A percentile compares a stretch with the other conserved stretches of the same genome.
These are phyloP conservation scores for Mycena vulgaris DNA, from an alignment of 768 basidiomycete species.

Conservation along the genomic window DNA sequence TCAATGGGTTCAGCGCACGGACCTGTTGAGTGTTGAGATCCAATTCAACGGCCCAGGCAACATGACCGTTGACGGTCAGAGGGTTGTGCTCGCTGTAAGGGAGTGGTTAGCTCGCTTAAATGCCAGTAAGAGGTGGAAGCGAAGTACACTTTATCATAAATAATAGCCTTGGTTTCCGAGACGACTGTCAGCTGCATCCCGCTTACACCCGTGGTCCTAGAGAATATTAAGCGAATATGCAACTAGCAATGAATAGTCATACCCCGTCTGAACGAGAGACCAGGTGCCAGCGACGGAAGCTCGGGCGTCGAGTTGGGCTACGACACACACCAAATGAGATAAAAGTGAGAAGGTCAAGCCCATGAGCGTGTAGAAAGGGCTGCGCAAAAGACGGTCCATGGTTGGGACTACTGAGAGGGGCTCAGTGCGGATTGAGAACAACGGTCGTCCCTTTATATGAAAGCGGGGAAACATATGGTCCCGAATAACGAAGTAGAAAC, in stretches of 20 bases:
- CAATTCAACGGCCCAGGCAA: conserved; percentile 63
- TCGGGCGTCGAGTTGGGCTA: conserved; percentile 11
- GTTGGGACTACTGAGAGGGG: not conserved
- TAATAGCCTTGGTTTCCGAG: conserved; percentile 42
- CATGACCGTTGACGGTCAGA: conserved; percentile 57
- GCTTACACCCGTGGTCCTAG: conserved; percentile 43
- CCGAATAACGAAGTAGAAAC: not conserved
- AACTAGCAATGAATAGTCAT: not conserved
- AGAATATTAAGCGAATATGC: not conserved
- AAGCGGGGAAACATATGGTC: not conserved
- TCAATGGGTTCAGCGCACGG: conserved; percentile 50
- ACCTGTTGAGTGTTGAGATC: conserved; percentile 57
- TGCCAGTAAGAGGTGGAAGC: not conserved
- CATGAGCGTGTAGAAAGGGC: not conserved
- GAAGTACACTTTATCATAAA: conserved; percentile 43
- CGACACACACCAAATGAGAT: not conserved
- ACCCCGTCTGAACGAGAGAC: conserved; percentile 34
- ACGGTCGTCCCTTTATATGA: conserved; percentile 5
- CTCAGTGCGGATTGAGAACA: not conserved
- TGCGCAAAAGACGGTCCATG: conserved; percentile 8
- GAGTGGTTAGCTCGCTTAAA: not conserved
- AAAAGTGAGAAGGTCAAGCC: not conserved
- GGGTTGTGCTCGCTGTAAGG: conserved; percentile 52
- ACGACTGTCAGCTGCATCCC: conserved; percentile 41
- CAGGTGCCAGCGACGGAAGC: conserved; percentile 31